phyloP scores from a whole-genome alignment of 1,139 yeast genomes.

The Kodamaea derodonti region DNA sequence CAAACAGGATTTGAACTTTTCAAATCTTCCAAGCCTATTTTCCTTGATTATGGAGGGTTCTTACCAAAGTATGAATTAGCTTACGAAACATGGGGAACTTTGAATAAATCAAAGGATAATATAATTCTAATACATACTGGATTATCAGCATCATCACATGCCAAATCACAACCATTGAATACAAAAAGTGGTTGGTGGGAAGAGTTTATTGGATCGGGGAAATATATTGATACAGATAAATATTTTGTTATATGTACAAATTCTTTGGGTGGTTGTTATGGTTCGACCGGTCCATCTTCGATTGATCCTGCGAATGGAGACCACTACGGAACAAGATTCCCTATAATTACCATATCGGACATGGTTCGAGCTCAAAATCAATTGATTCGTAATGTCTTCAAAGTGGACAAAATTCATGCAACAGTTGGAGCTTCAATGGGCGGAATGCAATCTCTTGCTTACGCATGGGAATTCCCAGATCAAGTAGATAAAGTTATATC shows the following conservation, averaged over 20 bases:
- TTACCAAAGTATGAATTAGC: conserved; percentile 76
- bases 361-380: conserved; percentile 88
- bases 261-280: conserved; percentile 91
- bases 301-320: conserved; percentile 64
- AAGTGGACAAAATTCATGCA: conserved; percentile 64
- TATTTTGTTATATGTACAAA: conserved; percentile 85
- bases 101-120: conserved; percentile 48
- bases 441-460: conserved; percentile 92
- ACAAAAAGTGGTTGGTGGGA: conserved; percentile 94
- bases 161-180: conserved; percentile 75
- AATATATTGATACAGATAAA: conserved; percentile 74
- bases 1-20: conserved; percentile 64
- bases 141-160: conserved; percentile 89
- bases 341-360: conserved; percentile 79
- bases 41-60: conserved; percentile 77
- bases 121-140: conserved; percentile 86
- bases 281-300: conserved; percentile 91
- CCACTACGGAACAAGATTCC: conserved; percentile 83
- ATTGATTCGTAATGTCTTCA: conserved; percentile 57
- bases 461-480: conserved; percentile 78
- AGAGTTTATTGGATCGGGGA: conserved; percentile 81
- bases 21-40: conserved; percentile 54
- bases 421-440: conserved; percentile 95
- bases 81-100: conserved; percentile 77
- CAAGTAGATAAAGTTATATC: conserved; percentile 69